These are phyloP conservation scores for Odontarrhena argentea DNA, from an alignment of 345 rosid genomes.

Conservation along the genomic window DNA sequence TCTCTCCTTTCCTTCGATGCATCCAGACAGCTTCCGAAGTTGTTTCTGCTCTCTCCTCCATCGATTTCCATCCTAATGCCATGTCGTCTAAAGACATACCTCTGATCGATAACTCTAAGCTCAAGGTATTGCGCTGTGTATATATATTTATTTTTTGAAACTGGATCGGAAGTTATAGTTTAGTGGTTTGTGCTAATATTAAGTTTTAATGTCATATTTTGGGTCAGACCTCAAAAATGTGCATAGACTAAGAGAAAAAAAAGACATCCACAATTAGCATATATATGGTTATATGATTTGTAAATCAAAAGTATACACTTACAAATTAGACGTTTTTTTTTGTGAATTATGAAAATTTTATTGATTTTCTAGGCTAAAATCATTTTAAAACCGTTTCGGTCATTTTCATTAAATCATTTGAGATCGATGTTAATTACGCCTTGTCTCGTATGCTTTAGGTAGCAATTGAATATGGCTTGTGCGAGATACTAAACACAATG, in stretches of 20 bases:
- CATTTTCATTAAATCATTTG: neutral
- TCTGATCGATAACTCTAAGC: conserved; percentile 47
- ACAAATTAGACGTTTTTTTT: neutral
- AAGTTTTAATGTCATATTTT: no score
- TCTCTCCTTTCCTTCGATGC: conserved; percentile 88
- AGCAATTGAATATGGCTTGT: conserved; percentile 72
- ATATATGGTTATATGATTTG: no score
- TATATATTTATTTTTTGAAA: neutral
- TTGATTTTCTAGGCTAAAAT: neutral
- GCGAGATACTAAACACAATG: conserved; percentile 56
- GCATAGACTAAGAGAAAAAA: neutral
- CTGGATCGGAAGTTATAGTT: neutral
- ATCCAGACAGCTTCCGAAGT: conserved; percentile 70
- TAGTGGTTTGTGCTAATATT: neutral
- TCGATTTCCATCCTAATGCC: conserved; percentile 31
- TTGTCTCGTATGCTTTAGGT: conserved; percentile 48
- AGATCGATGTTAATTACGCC: conserved; percentile 9
- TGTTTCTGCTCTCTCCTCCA: conserved; percentile 52
- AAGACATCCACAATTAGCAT: neutral
- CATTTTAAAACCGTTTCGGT: neutral
- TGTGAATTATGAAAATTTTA: neutral
- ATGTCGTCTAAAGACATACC: conserved; percentile 35
- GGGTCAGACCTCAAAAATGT: no score
- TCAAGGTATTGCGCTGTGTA: conserved; percentile 53
- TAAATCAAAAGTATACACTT: neutral